Evolutionary conservation across 2,329 filamentous ascomycete genomes (phyloP).

Genomic region (Lithohypha guttulata): DNA sequence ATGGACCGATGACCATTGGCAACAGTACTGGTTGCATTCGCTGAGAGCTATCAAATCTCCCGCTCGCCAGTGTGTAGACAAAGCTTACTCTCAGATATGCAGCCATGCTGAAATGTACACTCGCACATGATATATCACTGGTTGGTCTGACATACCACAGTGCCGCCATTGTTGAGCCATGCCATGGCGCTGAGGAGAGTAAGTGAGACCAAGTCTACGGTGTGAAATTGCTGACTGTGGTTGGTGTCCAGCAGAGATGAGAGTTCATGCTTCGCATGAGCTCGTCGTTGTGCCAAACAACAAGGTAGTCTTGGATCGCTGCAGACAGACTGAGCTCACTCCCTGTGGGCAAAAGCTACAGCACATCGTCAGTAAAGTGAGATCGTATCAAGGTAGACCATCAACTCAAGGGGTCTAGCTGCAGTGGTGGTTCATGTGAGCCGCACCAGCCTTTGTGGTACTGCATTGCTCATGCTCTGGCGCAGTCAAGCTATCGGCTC

Average conservation of each 20-base stretch:
- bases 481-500: too few species aligned
- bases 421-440: too few species aligned
- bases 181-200: background rate
- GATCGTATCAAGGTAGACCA: background rate
- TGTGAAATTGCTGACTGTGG: background rate
- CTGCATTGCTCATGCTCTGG: too few species aligned
- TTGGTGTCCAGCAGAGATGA: background rate
- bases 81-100: background rate
- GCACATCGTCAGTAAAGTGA: background rate
- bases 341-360: background rate
- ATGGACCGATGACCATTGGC: background rate
- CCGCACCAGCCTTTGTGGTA: background rate
- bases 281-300: background rate
- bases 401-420: too few species aligned
- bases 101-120: background rate
- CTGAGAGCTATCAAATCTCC: background rate
- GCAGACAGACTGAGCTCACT: background rate
- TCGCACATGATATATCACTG: background rate
- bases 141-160: background rate
- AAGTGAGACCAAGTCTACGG: background rate
- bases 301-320: too few species aligned
- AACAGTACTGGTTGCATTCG: background rate
- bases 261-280: too few species aligned
- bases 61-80: background rate
- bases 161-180: background rate